phyloP scores from a whole-genome alignment of 2,329 filamentous ascomycete genomes.

The Berkeleyomyces rouxiae region DNA sequence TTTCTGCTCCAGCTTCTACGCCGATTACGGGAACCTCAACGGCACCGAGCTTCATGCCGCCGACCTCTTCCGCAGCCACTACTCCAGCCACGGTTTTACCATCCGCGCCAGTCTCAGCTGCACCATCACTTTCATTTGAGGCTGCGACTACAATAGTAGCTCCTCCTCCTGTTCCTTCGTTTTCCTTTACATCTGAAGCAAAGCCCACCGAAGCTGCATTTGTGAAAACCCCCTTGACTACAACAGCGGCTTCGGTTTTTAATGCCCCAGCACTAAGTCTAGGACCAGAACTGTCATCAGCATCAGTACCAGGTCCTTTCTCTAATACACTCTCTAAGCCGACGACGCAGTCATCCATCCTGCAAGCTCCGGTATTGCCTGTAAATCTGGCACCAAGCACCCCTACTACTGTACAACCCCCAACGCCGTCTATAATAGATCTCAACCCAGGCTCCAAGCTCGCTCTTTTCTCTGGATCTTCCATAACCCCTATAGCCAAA shows the following conservation, averaged over 20 bases:
- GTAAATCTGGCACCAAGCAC: too few relatives aligned
- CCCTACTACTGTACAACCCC: not conserved
- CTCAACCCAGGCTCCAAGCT: slow-evolving; percentile 6
- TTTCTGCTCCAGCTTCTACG: not conserved
- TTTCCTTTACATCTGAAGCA: not conserved
- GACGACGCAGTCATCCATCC: not conserved
- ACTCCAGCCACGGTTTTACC: not conserved
- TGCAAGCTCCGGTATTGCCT: not conserved
- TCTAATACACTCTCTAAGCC: not conserved
- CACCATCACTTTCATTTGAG: not conserved
- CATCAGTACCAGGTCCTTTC: not conserved
- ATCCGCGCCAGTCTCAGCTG: not conserved
- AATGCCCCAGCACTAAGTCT: not conserved
- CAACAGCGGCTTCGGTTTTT: not conserved
- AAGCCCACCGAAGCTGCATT: not conserved
- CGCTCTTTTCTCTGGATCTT: slow-evolving; percentile 8
- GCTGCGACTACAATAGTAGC: not conserved
- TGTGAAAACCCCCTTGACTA: not conserved
- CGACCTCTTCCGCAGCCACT: not conserved
- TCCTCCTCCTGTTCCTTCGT: not conserved
- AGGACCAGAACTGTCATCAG: too few relatives aligned
- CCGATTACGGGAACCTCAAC: not conserved
- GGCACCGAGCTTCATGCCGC: not conserved
- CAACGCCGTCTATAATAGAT: not conserved
- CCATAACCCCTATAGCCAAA: not conserved